Conservation (phyloP, 371 early-diverging fungal species). For the Cokeromyces recurvatus region DNA sequence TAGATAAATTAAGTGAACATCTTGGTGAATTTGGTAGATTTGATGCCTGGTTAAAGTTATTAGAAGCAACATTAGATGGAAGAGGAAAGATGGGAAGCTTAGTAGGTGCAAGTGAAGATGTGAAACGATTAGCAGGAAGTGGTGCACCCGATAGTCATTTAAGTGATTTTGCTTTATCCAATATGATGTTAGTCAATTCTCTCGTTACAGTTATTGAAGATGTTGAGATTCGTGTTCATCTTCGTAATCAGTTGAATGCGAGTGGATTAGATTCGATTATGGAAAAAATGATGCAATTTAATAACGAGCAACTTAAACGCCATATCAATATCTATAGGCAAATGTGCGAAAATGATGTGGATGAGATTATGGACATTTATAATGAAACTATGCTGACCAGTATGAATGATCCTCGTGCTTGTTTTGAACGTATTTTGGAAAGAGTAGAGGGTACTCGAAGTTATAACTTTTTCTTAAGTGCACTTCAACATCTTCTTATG, state of each 20-base stretch:
- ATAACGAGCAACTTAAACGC: slow-evolving; percentile 65
- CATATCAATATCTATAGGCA: slow-evolving; percentile 75
- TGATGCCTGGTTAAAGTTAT: slow-evolving; percentile 77
- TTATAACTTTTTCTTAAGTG: slow-evolving; percentile 73
- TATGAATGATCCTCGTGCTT: slow-evolving; percentile 78
- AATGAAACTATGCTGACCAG: slow-evolving; percentile 70
- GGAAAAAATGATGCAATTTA: slow-evolving; percentile 71
- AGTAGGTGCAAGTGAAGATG: slow-evolving; percentile 76
- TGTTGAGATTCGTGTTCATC: slow-evolving; percentile 70
- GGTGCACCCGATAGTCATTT: slow-evolving; percentile 69
- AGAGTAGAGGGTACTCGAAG: slow-evolving; percentile 73
- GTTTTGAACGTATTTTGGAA: slow-evolving; percentile 68
- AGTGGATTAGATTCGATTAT: slow-evolving; percentile 68
- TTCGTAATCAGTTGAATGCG: slow-evolving; percentile 72
- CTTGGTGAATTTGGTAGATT: slow-evolving; percentile 62
- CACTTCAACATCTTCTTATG: slow-evolving; percentile 73
- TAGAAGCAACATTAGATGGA: slow-evolving; percentile 75
- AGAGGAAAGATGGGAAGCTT: slow-evolving; percentile 78
- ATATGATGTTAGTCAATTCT: slow-evolving; percentile 81
- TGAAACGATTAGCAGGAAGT: slow-evolving; percentile 55
- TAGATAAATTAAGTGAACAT: slow-evolving; percentile 58
- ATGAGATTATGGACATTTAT: slow-evolving; percentile 73
- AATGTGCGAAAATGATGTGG: slow-evolving; percentile 73
- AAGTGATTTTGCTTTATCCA: slow-evolving; percentile 75
- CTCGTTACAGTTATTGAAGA: slow-evolving; percentile 75